Evolutionary conservation across 1,284 basidiomycete species (phyloP), one percentile per base, ranked within the genome.

Genomic region (Moniliella sp.): DNA sequence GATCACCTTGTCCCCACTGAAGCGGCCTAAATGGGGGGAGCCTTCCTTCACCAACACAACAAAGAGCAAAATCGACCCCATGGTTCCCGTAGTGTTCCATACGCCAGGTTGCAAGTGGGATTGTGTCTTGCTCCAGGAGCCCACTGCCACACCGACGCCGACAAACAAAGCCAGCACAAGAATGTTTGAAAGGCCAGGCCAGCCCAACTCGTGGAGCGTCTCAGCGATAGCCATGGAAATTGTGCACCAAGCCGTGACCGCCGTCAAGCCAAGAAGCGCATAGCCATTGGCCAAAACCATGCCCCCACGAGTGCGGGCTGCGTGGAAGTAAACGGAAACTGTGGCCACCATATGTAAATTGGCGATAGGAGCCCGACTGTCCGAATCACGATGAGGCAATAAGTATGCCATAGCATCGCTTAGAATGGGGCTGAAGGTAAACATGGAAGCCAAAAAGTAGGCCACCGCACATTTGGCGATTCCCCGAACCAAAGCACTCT

Each of bases 341-440:
- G 83, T 86, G 1, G 84, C 80, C 7, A 88, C 76, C 75, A 88
- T 75, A 64, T 88, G 83, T 73, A 80, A 39, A 72, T 75, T 28
- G 74, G 74, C 27, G 28, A 50, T 44, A 10, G 50, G 50, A 4
- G 50, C 48, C 5, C 40, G 35, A 18, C 36, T 37, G 17, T 48
- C 40, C 4, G 44, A 43, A 23, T 55, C 50, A 16, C 49, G 43
- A 31, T 52, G 43, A 10, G 51, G 51, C 2, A 55, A 31, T 5
- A 55, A 39, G 28, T 29, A 34, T 3, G 49, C 43, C 8, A 52
- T 37, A 36, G 50, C 39, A 12, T 46, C 45, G 4, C 58, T 54
- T 0, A 70, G 54, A 0, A 39, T 26, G 0, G 78, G 75, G 5
- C 75, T 73, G 58, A 83, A 94, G 0, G 88, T 94, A 68, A 93